Base-by-base conservation (phyloP, 2,329 filamentous ascomycete species). In the Ophiocordyceps camponoti-leonardi region DNA sequence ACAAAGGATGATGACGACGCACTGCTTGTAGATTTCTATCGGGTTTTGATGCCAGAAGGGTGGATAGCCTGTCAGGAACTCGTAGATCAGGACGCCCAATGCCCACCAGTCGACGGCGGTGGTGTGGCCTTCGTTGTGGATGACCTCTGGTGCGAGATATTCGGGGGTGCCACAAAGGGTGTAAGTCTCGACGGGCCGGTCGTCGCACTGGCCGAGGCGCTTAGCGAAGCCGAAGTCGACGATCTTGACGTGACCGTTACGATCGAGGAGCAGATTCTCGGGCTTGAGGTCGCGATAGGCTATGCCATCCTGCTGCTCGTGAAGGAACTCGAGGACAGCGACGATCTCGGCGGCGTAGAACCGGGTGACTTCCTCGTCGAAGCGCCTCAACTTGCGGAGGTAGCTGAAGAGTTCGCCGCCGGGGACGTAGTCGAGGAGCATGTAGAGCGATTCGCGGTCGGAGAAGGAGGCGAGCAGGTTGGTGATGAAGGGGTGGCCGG, bases 191-290 rank as follows among this genome's bases (percentile, higher is more conserved):
- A 69, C 67, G 6, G 69, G 67, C 30, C 64, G 61, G 42, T 68
- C 65, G 41, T 68, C 65, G 42, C 67, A 65, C 46, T 68, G 66
- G 35, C 83, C 81, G 22, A 90, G 70, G 50, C 82, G 77, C 68
- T 90, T 90, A 41, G 84, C 84, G 57, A 90, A 90, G 12, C 84
- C 84, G 66, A 90, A 90, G 61, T 90, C 84, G 5, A 90, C 84
- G 43, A 90, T 69, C 61, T 86, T 86, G 54, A 90, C 77, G 61
- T 90, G 84, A 3, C 84, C 84, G 30, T 86, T 73, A 42, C 72
- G 75, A 57, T 90, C 84, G 23, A 90, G 73, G 45, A 90, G 67
- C 35, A 90, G 74, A 60, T 92, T 90, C 62, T 90, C 84, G 1
- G 84, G 84, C 61, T 90, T 90, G 53, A 90, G 65, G 54, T 90